phyloP scores from a whole-genome alignment of 192 early-diverging fungal species.

The Globomyces pollinis-pini region DNA sequence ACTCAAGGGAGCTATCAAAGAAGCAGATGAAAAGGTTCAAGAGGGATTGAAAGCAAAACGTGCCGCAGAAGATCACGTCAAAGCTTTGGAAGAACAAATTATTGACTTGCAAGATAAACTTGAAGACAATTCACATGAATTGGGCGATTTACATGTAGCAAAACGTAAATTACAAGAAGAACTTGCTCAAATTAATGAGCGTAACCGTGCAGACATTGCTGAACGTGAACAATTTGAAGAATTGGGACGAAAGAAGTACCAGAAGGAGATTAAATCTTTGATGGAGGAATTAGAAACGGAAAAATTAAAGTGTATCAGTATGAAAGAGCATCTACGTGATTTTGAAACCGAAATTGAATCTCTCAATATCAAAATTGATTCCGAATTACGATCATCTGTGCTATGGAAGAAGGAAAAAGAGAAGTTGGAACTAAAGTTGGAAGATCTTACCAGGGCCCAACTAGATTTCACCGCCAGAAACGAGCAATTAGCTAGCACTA shows the following conservation, averaged over 20 bases:
- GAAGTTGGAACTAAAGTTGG: slow-evolving; percentile 59
- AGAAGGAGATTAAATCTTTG: slow-evolving; percentile 74
- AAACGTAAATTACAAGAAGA: slow-evolving; percentile 75
- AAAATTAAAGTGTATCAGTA: slow-evolving; percentile 41
- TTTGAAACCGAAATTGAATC: slow-evolving; percentile 60
- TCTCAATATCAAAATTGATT: slow-evolving; percentile 53
- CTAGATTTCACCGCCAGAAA: slow-evolving; percentile 50
- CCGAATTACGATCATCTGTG: slow-evolving; percentile 56
- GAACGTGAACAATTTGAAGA: slow-evolving; percentile 66
- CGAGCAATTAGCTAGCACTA: slow-evolving; percentile 58
- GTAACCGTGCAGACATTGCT: slow-evolving; percentile 67
- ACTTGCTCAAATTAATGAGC: slow-evolving; percentile 56
- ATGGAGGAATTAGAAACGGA: slow-evolving; percentile 73
- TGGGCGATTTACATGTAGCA: slow-evolving; percentile 61
- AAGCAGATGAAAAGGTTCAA: slow-evolving; percentile 58
- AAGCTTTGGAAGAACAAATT: slow-evolving; percentile 59
- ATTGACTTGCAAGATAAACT: slow-evolving; percentile 66
- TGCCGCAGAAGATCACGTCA: slow-evolving; percentile 55
- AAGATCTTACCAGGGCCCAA: slow-evolving; percentile 61
- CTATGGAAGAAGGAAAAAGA: slow-evolving; percentile 75
- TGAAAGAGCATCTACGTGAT: slow-evolving; percentile 64
- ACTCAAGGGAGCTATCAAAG: slow-evolving; percentile 55
- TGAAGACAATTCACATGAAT: slow-evolving; percentile 64
- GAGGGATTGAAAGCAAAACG: slow-evolving; percentile 57
- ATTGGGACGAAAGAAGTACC: slow-evolving; percentile 70